Base-by-base conservation (phyloP, 2,329 filamentous ascomycete species). In the Aschersonia sp. region DNA sequence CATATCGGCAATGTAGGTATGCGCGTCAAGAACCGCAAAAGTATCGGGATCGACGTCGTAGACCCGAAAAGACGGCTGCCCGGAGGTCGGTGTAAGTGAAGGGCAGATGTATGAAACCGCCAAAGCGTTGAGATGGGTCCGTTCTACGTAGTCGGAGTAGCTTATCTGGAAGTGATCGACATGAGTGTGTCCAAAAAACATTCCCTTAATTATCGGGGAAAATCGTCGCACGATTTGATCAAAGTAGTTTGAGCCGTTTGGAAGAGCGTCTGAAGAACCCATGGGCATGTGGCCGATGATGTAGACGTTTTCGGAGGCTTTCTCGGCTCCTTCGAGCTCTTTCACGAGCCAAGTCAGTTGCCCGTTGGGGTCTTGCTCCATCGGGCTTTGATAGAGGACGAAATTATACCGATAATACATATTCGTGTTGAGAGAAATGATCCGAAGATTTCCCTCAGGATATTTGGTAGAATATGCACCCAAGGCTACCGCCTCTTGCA, bases 371-470 rank as follows among this genome's bases (percentile, higher is more conserved):
- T 79, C 75, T 11, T 58, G 43, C n/a, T 52, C 52, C 63, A 75
- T 70, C 1, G 66, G 62, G 43, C 70, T 64, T 51, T 71, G 64
- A 54, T 76, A 79, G 39, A 75, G 57, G 62, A 69, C 74, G 57
- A 73, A 75, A 62, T 81, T 79, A 50, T 69, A 61, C n/a, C 66
- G 68, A 57, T 80, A 79, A 60, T 73, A 78, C 51, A 78, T 60
- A 57, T 79, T 76, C 22, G 73, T 78, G 63, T 76, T 79, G 54
- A 79, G 63, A 4, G 75, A 77, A 55, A 80, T 78, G 54, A 81
- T 60, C 29, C 73, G 68, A 30, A 80, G 61, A 50, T 74, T 73
- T n/a, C 64, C 66, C 33, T 59, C 55, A 5, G 68, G 62, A 43
- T 71, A 63, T 44, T 64, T 61, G 7, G 66, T 64, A 4, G 75